phyloP scores from a whole-genome alignment of 805 yeast species.

The Starmerella etchellsii region DNA sequence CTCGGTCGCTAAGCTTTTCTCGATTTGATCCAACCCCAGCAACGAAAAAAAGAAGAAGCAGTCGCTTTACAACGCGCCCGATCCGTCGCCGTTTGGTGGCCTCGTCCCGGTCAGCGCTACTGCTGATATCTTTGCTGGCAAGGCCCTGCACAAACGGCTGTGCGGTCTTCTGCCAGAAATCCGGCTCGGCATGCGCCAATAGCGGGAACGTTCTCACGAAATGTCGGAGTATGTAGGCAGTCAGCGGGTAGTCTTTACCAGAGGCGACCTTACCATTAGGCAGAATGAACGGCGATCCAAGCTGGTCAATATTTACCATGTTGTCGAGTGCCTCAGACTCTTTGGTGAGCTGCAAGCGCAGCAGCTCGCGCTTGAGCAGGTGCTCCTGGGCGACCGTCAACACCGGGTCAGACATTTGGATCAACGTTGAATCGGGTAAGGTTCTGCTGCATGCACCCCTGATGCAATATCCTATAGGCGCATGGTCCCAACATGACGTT shows the following conservation, averaged over 20 bases:
- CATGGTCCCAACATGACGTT: too few species aligned
- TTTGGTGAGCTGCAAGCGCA: slow-evolving; percentile 44
- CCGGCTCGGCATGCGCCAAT: slow-evolving; percentile 35
- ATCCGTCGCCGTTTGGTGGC: slow-evolving; percentile 56
- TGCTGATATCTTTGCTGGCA: slow-evolving; percentile 56
- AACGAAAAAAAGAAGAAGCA: slow-evolving; percentile 56
- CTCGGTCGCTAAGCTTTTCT: slow-evolving; percentile 28
- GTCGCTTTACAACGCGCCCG: slow-evolving; percentile 46
- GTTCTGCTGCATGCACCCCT: not conserved
- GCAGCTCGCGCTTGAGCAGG: slow-evolving; percentile 68
- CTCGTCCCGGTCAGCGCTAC: slow-evolving; percentile 63
- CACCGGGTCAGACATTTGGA: too few species aligned
- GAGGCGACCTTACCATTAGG: slow-evolving; percentile 31
- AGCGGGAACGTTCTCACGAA: slow-evolving; percentile 66
- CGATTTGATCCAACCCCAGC: slow-evolving; percentile 55
- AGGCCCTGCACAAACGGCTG: slow-evolving; percentile 75
- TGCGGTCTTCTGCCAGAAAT: slow-evolving; percentile 68
- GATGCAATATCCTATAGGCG: not conserved
- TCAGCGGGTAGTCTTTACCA: slow-evolving; percentile 44
- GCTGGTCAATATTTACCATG: slow-evolving; percentile 46
- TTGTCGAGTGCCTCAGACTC: slow-evolving; percentile 53
- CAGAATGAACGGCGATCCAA: slow-evolving; percentile 66
- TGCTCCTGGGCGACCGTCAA: slow-evolving; percentile 66
- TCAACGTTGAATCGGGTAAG: not conserved
- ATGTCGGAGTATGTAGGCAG: slow-evolving; percentile 50